Evolutionary conservation across 2,329 filamentous ascomycete species (phyloP), one percentile per base, ranked within the genome.

Genomic region (Trichoderma semiorbis): DNA sequence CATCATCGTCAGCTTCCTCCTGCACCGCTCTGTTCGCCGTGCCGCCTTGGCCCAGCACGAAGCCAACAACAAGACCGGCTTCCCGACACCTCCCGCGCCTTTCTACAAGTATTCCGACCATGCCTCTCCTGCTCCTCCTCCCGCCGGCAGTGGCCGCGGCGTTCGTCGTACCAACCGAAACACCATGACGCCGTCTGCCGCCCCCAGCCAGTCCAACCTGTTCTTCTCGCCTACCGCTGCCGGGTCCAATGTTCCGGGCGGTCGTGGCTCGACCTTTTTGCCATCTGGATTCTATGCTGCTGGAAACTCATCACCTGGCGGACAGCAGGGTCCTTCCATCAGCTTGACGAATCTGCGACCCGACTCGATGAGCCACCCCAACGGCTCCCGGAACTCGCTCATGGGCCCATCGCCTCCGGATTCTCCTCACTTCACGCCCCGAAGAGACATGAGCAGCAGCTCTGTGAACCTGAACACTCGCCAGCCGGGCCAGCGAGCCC

Each of bases 191-290:
- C 86, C 86, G 2, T 88, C 88, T 11, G 83, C 83, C 65, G 89
- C 87, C 30, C 89, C 86, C 12, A 92, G 88, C 78, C 85, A 87
- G 76, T 89, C 89, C 47, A 93, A 92, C 74, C 86, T 98, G 18
- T 99, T 99, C 88, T 99, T 97, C 85, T 97, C 94, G 8, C 96
- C 96, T 0, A 98, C 96, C 0, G 95, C 95, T 1, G 89, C 89
- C 55, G 85, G 88, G 8, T 84, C 93, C 16, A 89, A 88, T 50
- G 83, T 86, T 21, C 85, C 85, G 71, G 85, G 86, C 65, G 89
- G 89, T 75, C 91, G 95, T 68, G 89, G 88, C 72, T 97, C 93
- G 1, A 85, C 86, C n/a, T 97, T 95, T 79, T 86, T 98, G 24
- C 95, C 95, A 18, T 92, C 95, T 3, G 95, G 95, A 1, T 98